These are phyloP conservation scores for Plenodomus lindquistii DNA, from an alignment of 2,329 filamentous ascomycete genomes.

Conservation along the genomic window DNA sequence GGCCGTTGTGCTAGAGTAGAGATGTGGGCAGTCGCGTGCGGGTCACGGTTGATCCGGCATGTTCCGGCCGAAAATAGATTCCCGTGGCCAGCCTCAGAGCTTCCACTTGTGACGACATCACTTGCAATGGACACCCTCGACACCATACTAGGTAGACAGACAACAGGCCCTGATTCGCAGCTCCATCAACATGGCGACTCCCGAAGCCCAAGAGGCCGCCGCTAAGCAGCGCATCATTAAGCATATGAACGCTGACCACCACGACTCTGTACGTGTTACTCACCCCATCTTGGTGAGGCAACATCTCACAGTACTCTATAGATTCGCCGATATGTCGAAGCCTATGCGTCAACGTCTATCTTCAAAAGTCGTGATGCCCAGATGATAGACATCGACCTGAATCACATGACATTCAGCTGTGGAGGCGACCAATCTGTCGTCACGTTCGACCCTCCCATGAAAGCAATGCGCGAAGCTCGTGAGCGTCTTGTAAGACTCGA, in stretches of 20 bases:
- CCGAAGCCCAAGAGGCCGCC: conserved; percentile 50
- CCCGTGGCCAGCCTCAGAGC: background rate
- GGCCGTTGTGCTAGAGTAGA: conserved; percentile 11
- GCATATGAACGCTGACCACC: conserved; percentile 89
- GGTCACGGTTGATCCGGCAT: conserved; percentile 10
- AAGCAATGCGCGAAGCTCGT: conserved; percentile 68
- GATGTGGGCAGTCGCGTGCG: conserved; percentile 4
- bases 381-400: conserved; percentile 68
- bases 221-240: conserved; percentile 67
- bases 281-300: background rate
- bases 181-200: conserved; percentile 27
- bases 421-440: conserved; percentile 57
- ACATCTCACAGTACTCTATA: conserved; percentile 23
- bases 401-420: conserved; percentile 64
- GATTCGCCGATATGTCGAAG: conserved; percentile 74
- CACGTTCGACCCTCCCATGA: conserved; percentile 71
- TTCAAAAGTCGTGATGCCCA: conserved; percentile 60
- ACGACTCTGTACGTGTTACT: conserved; percentile 58
- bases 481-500: conserved; percentile 75
- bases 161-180: background rate
- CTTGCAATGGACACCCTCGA: background rate
- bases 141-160: background rate
- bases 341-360: conserved; percentile 65
- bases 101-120: conserved; percentile 11
- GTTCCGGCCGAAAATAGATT: conserved; percentile 10